phyloP scores from a whole-genome alignment of 2,329 filamentous ascomycete species.

The Claviceps sp. region DNA sequence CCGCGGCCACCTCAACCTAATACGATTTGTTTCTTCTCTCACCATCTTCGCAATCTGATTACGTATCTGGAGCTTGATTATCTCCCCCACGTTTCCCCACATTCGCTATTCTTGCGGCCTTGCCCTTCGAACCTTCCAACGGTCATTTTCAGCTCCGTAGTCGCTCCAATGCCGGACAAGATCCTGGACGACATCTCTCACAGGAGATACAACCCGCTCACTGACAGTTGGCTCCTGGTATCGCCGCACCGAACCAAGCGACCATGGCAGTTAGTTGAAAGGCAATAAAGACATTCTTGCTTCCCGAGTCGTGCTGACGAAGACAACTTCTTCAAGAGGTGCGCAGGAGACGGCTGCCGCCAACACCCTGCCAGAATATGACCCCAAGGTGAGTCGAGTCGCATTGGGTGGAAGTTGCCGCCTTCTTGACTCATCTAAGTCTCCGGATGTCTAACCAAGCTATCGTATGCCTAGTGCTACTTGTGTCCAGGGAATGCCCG shows the following conservation, averaged over 20 bases:
- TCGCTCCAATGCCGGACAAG: slow-evolving; percentile 48
- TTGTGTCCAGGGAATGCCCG: slow-evolving; percentile 85
- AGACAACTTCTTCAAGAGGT: slow-evolving; percentile 40
- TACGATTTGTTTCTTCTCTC: too few species aligned
- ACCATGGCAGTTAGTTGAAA: slow-evolving; percentile 76
- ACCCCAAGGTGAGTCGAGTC: slow-evolving; percentile 48
- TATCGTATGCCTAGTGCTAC: slow-evolving; percentile 53
- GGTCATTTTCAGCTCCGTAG: neutral
- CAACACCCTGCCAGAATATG: slow-evolving; percentile 63
- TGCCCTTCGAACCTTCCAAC: neutral
- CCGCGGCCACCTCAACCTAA: too few species aligned
- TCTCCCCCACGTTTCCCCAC: too few species aligned
- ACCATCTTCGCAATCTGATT: neutral
- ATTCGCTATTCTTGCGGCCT: neutral
- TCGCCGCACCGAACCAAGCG: slow-evolving; percentile 94
- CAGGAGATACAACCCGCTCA: slow-evolving; percentile 81
- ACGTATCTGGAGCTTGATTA: neutral
- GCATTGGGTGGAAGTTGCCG: neutral
- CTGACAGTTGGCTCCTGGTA: slow-evolving; percentile 83
- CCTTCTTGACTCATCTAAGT: neutral
- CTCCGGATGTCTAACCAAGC: neutral
- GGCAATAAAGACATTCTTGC: neutral
- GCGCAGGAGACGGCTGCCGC: slow-evolving; percentile 61
- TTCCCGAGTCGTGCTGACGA: neutral
- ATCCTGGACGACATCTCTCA: slow-evolving; percentile 95